These are phyloP conservation scores for Monilinia fructicola DNA, from an alignment of 2,329 filamentous ascomycete genomes.

Conservation along the genomic window DNA sequence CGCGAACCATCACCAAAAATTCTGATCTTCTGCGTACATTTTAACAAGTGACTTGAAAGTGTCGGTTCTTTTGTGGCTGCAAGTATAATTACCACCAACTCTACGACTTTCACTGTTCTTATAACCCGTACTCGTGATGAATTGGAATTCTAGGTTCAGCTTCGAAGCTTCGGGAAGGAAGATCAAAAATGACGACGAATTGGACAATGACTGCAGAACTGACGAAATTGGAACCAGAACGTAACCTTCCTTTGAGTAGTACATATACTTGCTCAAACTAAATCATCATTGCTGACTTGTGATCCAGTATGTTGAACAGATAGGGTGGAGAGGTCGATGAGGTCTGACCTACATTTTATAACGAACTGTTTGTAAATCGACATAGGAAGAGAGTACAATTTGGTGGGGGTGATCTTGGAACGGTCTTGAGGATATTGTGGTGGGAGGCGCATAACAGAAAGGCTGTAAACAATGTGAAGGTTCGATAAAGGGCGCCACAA, in stretches of 20 bases:
- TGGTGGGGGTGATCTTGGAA: no score
- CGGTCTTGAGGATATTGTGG: neutral
- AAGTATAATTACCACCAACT: neutral
- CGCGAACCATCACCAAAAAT: neutral
- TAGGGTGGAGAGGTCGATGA: neutral
- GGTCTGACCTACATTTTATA: neutral
- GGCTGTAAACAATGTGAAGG: neutral
- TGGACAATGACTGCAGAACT: neutral
- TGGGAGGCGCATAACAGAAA: neutral
- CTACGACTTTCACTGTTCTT: neutral
- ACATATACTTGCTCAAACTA: neutral
- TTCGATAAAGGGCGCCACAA: neutral
- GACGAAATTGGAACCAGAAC: neutral
- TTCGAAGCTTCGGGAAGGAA: neutral
- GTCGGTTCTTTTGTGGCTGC: neutral
- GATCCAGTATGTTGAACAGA: neutral
- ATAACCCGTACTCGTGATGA: neutral
- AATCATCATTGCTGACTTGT: neutral
- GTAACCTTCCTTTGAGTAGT: neutral
- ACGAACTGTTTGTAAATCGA: neutral
- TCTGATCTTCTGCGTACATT: neutral
- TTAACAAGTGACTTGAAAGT: neutral
- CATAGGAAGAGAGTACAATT: neutral
- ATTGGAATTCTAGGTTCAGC: neutral
- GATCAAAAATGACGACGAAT: neutral